phyloP scores from a whole-genome alignment of 352 stramenopile genomes.

The Phytophthora kernoviae region DNA sequence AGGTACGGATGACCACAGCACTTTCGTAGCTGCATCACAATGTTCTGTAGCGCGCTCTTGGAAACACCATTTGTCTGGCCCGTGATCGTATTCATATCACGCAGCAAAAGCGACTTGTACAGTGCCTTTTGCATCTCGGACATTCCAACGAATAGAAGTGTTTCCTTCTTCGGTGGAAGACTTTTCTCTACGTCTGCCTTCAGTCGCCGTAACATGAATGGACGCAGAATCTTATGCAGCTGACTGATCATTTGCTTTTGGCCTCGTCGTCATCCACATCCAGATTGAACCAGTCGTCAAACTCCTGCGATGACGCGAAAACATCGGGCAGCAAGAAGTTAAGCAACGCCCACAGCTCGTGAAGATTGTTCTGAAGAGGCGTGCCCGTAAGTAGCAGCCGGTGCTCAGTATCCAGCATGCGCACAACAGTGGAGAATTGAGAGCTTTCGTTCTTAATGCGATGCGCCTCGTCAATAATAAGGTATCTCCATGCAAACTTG shows the following conservation, averaged over 20 bases:
- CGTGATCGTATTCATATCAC: constrained; percentile 94
- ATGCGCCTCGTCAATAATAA: constrained; percentile 89
- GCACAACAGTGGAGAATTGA: constrained; percentile 87
- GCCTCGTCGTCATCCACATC: constrained; percentile 88
- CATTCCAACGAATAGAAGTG: constrained; percentile 92
- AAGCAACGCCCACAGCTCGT: constrained; percentile 94
- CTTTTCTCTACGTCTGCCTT: constrained; percentile 99
- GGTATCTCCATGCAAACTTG: constrained; percentile 91
- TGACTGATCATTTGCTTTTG: constrained; percentile 92
- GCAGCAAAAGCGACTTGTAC: constrained; percentile 96
- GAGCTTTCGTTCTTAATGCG: constrained; percentile 90
- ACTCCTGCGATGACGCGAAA: constrained; percentile 89
- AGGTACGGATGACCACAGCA: constrained; percentile 93
- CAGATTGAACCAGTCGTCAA: constrained; percentile 91
- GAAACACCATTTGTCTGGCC: constrained; percentile 69
- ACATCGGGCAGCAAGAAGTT: constrained; percentile 95
- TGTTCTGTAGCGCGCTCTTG: constrained; percentile 84
- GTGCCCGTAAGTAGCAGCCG: constrained; percentile 94
- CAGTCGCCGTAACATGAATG: constrained; percentile 97
- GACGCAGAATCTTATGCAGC: constrained; percentile 88
- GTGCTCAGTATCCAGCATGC: constrained; percentile 86
- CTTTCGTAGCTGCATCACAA: constrained; percentile 89
- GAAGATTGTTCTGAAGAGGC: constrained; percentile 95
- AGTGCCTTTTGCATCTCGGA: constrained; percentile 94
- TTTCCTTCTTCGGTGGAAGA: constrained; percentile 98